These are phyloP conservation scores for Tricholoma matsutake DNA, from an alignment of 768 basidiomycete genomes.

Conservation along the genomic window DNA sequence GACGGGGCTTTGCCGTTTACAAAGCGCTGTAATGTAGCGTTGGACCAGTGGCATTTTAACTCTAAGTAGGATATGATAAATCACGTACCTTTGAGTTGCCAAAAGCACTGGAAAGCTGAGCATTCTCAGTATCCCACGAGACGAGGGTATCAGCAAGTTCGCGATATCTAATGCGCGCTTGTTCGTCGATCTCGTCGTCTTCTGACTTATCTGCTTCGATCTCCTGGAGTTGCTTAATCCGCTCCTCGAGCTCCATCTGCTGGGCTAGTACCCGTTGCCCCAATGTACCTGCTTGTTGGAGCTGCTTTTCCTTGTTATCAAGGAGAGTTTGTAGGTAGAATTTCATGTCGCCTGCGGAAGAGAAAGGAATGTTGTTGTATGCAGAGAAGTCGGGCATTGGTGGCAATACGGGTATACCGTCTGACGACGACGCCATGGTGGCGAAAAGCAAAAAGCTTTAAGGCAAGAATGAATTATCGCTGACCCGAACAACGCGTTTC, in stretches of 20 bases:
- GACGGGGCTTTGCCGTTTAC: slow-evolving; percentile 46
- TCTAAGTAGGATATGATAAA: slow-evolving; percentile 5
- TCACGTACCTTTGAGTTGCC: slow-evolving; percentile 55
- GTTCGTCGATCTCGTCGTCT: slow-evolving; percentile 60
- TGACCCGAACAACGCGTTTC: slow-evolving; percentile 22
- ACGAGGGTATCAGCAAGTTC: slow-evolving; percentile 75
- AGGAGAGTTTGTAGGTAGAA: slow-evolving; percentile 67
- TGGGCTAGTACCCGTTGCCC: slow-evolving; percentile 93
- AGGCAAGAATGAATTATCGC: slow-evolving; percentile 3
- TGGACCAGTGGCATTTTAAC: neutral
- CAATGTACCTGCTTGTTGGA: slow-evolving; percentile 87
- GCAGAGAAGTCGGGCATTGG: slow-evolving; percentile 41
- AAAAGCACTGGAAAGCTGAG: slow-evolving; percentile 68
- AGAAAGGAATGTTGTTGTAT: slow-evolving; percentile 34
- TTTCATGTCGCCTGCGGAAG: slow-evolving; percentile 59
- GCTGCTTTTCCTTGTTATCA: slow-evolving; percentile 88
- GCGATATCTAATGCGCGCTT: slow-evolving; percentile 69
- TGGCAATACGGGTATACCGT: slow-evolving; percentile 31
- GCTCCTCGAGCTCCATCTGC: slow-evolving; percentile 89
- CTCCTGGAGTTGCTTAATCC: slow-evolving; percentile 79
- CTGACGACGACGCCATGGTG: slow-evolving; percentile 40
- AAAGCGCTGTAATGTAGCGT: slow-evolving; percentile 30
- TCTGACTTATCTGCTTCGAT: slow-evolving; percentile 60
- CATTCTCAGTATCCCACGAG: slow-evolving; percentile 78
- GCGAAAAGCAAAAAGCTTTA: slow-evolving; percentile 14